Base-by-base conservation (phyloP, 768 basidiomycete species). In the Guyanaporus albipodus region DNA sequence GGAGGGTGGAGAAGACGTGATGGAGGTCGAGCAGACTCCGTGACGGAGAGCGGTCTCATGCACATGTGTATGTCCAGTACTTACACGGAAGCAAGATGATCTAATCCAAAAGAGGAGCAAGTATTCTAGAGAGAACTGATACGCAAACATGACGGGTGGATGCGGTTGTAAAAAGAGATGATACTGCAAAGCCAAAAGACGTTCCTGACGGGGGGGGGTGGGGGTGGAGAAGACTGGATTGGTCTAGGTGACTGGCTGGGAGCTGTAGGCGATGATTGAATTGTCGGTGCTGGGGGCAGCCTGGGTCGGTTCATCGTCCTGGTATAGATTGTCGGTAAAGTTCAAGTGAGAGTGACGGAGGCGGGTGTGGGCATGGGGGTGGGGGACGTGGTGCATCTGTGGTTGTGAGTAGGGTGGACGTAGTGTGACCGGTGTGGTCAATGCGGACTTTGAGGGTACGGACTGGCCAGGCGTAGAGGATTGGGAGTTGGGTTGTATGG, bases 321-420 rank as follows among this genome's bases (percentile, higher is more conserved):
- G 56, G 45, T 74, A 72, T 46, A 70, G 59, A 19, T 57, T 52
- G 44, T 70, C 69, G n/a, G 71, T 56, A 47, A 75, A 75, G 56
- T 70, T 72, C 33, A 82, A 52, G 49, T 75, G 72, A 4, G 77
- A 74, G 56, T 83, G 82, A 52, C 83, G 86, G 52, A 85, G 83
- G 27, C 84, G 77, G 0, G 85, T 81, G 55, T 88, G 85, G 0
- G 85, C 83, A 48, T 87, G 86, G 2, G 86, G 84, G 53, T 87
- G 86, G 2, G 86, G 83, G 36, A 88, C 83, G 53, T 87, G 87
- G 56, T 88, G 86, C 83, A 89, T 85, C 58, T 78, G 82, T 19
- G 73, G 59, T 6, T 72, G 61, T 12, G 76, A 66, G 59, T 82
- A 87, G 15, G 82, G 77, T n/a, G 79, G 67, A 44, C 75, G 79